Evolutionary conservation across 225 moss, liverwort and hornwort genomes (phyloP).

Genomic region (Sphagnum contortum): DNA sequence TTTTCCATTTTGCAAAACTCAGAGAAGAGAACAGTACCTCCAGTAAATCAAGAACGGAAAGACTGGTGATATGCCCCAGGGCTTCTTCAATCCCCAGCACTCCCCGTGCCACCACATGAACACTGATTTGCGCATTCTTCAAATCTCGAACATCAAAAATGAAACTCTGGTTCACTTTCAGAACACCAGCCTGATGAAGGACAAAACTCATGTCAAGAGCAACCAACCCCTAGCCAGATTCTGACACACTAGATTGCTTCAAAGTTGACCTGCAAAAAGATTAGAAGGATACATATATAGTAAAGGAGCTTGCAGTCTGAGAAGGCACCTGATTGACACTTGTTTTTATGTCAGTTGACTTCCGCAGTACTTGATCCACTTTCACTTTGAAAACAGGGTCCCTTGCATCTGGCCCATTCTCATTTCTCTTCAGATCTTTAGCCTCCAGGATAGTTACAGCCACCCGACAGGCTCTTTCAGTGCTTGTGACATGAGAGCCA

Average conservation of each 20-base stretch:
- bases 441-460: conserved; percentile 62
- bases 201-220: conserved; percentile 6
- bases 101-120: conserved; percentile 72
- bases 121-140: conserved; percentile 58
- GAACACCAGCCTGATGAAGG: conserved; percentile 26
- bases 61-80: conserved; percentile 53
- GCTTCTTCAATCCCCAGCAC: conserved; percentile 87
- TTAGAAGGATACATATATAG: too few relatives aligned
- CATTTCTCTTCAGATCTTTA: conserved; percentile 58
- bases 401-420: conserved; percentile 53
- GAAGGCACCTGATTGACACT: conserved; percentile 17
- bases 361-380: conserved; percentile 59
- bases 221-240: conserved; percentile 5
- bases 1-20: too few relatives aligned
- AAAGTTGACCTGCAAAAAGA: not conserved
- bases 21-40: conserved; percentile 23
- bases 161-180: conserved; percentile 78
- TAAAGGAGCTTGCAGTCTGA: not conserved
- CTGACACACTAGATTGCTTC: not conserved
- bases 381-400: conserved; percentile 80
- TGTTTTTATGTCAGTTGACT: conserved; percentile 52
- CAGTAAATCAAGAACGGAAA: conserved; percentile 55
- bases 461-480: conserved; percentile 61
- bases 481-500: conserved; percentile 43
- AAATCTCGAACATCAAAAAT: conserved; percentile 83